Percentiles rank a stretch among this genome's conserved stretches.
These are phyloP conservation scores for Phoenix dactylifera DNA, from an alignment of 176 grass and related monocot genomes.

Conservation along the genomic window DNA sequence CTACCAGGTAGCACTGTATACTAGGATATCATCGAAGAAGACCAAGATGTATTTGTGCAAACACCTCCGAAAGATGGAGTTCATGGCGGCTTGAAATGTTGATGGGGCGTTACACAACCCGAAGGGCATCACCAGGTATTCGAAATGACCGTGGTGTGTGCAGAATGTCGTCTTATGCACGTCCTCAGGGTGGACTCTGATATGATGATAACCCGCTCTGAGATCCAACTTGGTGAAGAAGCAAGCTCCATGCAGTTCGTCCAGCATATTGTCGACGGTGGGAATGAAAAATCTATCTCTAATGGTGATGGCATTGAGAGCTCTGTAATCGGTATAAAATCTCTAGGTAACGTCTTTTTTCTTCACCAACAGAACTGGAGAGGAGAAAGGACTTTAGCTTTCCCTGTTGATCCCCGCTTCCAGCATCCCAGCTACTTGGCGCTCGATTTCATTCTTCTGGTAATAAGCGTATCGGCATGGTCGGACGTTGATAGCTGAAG, in stretches of 20 bases:
- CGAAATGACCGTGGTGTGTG: neutral
- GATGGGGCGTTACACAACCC: no score
- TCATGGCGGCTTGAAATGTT: neutral
- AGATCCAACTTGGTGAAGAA: neutral
- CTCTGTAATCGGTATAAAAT: neutral
- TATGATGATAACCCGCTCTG: neutral
- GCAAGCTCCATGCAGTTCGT: slow-evolving; percentile 3
- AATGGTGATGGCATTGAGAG: neutral
- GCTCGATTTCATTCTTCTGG: neutral
- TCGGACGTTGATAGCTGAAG: neutral
- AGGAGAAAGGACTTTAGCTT: neutral
- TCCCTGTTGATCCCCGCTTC: no score
- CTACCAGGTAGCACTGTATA: neutral
- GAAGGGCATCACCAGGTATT: neutral
- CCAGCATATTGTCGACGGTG: neutral
- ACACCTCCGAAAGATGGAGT: no score
- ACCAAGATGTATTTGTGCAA: no score
- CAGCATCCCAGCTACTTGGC: no score
- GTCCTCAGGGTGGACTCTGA: neutral
- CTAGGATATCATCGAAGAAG: neutral
- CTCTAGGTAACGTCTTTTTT: no score
- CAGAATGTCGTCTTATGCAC: neutral
- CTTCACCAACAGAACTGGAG: neutral
- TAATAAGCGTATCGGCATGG: neutral
- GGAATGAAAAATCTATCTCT: slow-evolving; percentile 11